Evolutionary conservation across 441 rosid species (phyloP), one percentile per base, ranked within the genome.

Genomic region (Eruca vesicaria): DNA sequence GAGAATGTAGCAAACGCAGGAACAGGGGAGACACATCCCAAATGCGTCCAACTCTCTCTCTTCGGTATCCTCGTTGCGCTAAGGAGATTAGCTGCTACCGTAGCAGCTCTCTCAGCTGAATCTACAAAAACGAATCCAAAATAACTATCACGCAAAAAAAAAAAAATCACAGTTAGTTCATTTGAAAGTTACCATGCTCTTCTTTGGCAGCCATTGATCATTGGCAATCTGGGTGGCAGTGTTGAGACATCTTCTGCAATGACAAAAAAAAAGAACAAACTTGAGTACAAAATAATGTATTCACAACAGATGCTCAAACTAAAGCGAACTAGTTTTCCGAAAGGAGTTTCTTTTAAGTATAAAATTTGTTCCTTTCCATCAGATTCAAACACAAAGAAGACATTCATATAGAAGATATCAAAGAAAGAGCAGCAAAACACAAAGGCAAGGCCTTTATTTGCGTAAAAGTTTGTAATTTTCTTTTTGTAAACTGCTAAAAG

Each of bases 41-140:
- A 5, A 12, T 66, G 78, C 9, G 19, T 21, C 78, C 78, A 74
- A 0, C 18, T n/a, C 16, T 0, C 16, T 0, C 4, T 6, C 26
- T 3, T 41, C 0, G 79, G 79, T 9, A 76, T 20, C 32, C 75
- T 65, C 21, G 79, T 65, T 15, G 66, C 18, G 75, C 75, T 64
- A 2, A 76, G 16, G n/a, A 76, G 50, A 9, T 3, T 18, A 20
- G 65, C 56, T 0, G 75, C 80, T 10, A 76, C 8, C 32, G 19
- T 2, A 45, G 79, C 79, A 11, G 75, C 75, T 48, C 53, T 48
- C 66, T 57, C 18, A 71, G 61, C 50, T 64, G 55, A 29, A 64
- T 63, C 75, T 76, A 20, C 75, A 76, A 55, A 41, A 31, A 38
- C 60, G 19, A 9, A 43, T 12, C 6, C 2, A 9, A 2, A 38